Evolutionary conservation across 2,329 filamentous ascomycete genomes (phyloP), one percentile per base, ranked within the genome.

Genomic region (Ceratocystis cacaofunesta): DNA sequence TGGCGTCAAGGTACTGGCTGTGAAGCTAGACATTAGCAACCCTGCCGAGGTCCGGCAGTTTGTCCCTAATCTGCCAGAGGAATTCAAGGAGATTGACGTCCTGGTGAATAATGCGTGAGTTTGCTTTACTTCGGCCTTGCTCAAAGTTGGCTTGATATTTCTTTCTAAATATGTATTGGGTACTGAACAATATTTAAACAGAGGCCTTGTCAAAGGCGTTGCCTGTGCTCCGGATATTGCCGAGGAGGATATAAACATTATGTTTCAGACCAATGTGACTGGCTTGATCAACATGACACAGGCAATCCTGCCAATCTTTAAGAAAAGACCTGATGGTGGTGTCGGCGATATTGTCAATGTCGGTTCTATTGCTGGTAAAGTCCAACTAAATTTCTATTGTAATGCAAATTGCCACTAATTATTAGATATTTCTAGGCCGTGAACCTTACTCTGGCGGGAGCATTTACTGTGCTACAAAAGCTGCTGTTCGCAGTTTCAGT

Each of bases 251-350:
- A 88, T 96, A 71, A 81, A 88, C 71, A 72, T 86, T 74, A 96
- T 97, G 91, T 90, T 96, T 73, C 78, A 83, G 60, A 97, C 94
- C 67, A 99, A 99, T 74, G 92, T 97, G 63, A 94, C 88, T 1
- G 94, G 94, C 32, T 80, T 99, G 43, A 94, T 99, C 78, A 89
- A 92, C 79, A 90, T 97, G 88, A 97, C 94, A 0, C 94, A 99
- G 79, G 89, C 89, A 58, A 80, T 96, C 52, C 76, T 97, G 19
- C 85, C 89, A 63, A 85, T 91, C 73, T 95, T 92, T 80, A 87
- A 90, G 75, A 79, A 83, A 70, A 89, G 82, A 75, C 83, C 77
- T 72, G 81, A 92, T 66, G 87, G 88, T 67, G 92, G 91, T 66
- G 79, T 82, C 55, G 92, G 92, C 71, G 94, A 97, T 74, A 92